These are phyloP conservation scores for Kalaharituber pfeilii DNA, from an alignment of 2,329 filamentous ascomycete genomes.

Conservation along the genomic window DNA sequence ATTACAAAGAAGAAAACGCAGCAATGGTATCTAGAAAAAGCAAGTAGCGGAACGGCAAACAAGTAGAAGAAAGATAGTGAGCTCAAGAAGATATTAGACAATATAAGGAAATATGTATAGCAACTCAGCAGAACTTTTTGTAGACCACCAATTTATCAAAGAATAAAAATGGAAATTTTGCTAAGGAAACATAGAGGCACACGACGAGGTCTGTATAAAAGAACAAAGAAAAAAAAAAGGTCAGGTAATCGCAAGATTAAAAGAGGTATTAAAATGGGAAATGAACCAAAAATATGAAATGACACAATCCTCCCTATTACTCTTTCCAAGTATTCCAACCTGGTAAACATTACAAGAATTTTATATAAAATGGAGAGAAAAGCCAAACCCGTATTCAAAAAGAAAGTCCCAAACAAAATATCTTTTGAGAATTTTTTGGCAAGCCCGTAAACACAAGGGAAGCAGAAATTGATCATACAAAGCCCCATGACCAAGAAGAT, in stretches of 20 bases:
- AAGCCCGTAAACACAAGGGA: not conserved
- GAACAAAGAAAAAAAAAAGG: conserved; percentile 1
- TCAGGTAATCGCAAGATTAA: not conserved
- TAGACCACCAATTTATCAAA: not conserved
- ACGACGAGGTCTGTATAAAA: too few relatives aligned
- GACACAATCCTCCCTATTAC: not conserved
- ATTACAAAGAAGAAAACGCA: not conserved
- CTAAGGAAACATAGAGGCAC: too few relatives aligned
- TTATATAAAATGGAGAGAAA: not conserved
- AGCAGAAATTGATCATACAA: not conserved
- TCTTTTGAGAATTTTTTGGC: too few relatives aligned
- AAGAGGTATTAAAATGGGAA: not conserved
- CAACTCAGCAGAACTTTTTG: not conserved
- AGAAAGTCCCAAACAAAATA: not conserved
- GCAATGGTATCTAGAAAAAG: not conserved
- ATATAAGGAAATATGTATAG: not conserved
- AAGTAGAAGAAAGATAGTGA: not conserved
- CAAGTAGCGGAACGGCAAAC: not conserved
- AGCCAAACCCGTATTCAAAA: not conserved
- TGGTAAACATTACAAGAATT: not conserved
- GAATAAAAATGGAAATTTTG: not conserved
- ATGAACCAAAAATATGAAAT: not conserved
- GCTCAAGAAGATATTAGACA: too few relatives aligned
- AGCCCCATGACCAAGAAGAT: not conserved
- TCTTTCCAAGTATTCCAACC: not conserved